Conservation (phyloP, 2,329 filamentous ascomycete species). For the Cadophora sp. region DNA sequence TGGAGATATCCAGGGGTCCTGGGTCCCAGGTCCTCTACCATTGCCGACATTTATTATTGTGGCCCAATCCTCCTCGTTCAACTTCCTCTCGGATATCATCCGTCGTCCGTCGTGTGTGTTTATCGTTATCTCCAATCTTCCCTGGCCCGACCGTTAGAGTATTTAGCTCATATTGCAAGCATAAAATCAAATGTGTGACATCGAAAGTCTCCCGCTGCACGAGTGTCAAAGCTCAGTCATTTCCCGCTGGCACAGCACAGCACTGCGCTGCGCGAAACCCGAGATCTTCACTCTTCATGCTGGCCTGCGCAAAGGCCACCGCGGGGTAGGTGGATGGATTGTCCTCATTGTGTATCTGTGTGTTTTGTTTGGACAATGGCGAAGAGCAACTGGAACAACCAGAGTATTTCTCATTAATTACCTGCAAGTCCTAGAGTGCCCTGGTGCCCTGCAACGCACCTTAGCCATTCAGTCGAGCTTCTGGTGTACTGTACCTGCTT, state of each 20-base stretch:
- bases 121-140: conserved; percentile 34
- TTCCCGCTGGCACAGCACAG: conserved; percentile 35
- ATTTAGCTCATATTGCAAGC: conserved; percentile 27
- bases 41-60: conserved; percentile 22
- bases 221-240: conserved; percentile 33
- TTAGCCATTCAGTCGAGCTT: background rate
- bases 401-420: conserved; percentile 19
- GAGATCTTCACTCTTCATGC: conserved; percentile 33
- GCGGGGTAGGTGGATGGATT: conserved; percentile 24
- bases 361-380: conserved; percentile 17
- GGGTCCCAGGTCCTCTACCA: conserved; percentile 1
- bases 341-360: background rate
- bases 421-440: conserved; percentile 8
- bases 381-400: conserved; percentile 5
- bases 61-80: conserved; percentile 18
- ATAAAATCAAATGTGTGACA: conserved; percentile 40
- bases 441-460: conserved; percentile 8
- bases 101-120: conserved; percentile 28
- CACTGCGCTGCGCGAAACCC: conserved; percentile 19
- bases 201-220: conserved; percentile 38
- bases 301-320: conserved; percentile 32
- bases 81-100: conserved; percentile 34
- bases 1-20: conserved; percentile 24
- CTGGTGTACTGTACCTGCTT: conserved; percentile 14
- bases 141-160: conserved; percentile 6